phyloP scores from a whole-genome alignment of 2,329 filamentous ascomycete genomes.

The Trichoderma endophyticum region DNA sequence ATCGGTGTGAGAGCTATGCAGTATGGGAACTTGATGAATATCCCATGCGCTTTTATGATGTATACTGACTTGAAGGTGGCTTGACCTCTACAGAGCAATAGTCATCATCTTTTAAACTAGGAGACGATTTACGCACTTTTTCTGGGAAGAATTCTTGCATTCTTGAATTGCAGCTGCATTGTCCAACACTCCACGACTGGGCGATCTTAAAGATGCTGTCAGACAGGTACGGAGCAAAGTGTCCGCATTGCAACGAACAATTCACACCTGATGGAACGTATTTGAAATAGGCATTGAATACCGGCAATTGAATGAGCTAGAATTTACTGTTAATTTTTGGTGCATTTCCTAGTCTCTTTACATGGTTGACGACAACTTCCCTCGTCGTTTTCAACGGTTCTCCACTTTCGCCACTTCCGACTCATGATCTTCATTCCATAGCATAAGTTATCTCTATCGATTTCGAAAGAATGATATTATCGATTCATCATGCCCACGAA shows the following conservation, averaged over 20 bases:
- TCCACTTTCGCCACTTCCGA: background rate
- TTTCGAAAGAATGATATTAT: background rate
- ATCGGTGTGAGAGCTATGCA: background rate
- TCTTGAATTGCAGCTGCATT: background rate
- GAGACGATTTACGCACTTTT: background rate
- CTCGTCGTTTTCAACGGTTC: background rate
- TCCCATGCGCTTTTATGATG: rapidly evolving
- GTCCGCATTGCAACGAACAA: background rate
- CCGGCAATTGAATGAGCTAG: background rate
- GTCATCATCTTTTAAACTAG: rapidly evolving
- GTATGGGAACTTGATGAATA: background rate
- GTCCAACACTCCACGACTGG: background rate
- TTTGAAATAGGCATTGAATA: background rate
- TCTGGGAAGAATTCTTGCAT: background rate
- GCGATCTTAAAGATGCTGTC: background rate
- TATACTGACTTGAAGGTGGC: rapidly evolving
- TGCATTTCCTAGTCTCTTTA: background rate
- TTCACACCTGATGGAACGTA: background rate
- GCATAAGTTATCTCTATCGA: too few relatives aligned
- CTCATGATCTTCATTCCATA: background rate
- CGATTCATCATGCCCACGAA: background rate
- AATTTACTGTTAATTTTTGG: background rate
- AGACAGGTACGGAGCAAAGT: background rate
- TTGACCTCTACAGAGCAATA: background rate
- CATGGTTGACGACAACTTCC: background rate